phyloP scores from a whole-genome alignment of 2,329 filamentous ascomycete species.

The Penicillium verrucosum region DNA sequence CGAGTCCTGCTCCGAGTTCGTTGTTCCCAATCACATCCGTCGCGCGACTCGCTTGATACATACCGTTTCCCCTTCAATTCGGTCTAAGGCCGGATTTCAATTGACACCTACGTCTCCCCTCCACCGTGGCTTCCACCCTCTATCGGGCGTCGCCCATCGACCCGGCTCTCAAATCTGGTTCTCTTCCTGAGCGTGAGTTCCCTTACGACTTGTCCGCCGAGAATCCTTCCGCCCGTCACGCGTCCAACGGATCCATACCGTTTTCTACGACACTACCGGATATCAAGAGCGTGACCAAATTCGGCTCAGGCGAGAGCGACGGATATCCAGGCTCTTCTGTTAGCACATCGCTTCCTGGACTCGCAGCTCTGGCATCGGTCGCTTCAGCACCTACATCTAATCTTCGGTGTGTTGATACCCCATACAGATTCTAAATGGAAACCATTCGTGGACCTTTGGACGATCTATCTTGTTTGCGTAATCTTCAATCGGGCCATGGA shows the following conservation, averaged over 20 bases:
- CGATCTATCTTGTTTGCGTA: not conserved
- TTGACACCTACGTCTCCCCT: slow-evolving; percentile 49
- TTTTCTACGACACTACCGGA: slow-evolving; percentile 39
- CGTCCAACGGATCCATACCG: slow-evolving; percentile 49
- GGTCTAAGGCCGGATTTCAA: slow-evolving; percentile 36
- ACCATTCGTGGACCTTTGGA: too few species aligned
- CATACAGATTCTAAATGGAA: not conserved
- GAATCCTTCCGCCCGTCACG: slow-evolving; percentile 47
- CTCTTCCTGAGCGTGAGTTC: slow-evolving; percentile 41
- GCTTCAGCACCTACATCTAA: slow-evolving; percentile 52
- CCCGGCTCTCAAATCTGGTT: slow-evolving; percentile 45
- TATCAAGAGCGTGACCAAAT: slow-evolving; percentile 30
- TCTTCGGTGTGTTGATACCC: slow-evolving; percentile 46
- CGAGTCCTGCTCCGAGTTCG: not conserved
- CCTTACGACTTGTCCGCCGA: slow-evolving; percentile 47
- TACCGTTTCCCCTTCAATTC: slow-evolving; percentile 23
- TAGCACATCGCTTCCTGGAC: slow-evolving; percentile 51
- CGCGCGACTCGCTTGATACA: slow-evolving; percentile 1
- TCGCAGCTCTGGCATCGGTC: slow-evolving; percentile 59
- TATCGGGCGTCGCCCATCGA: slow-evolving; percentile 60
- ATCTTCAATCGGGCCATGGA: not conserved
- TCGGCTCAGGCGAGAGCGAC: slow-evolving; percentile 25
- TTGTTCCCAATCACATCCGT: not conserved
- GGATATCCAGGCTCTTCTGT: slow-evolving; percentile 33
- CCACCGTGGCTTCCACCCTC: slow-evolving; percentile 58